Conservation (phyloP, 2,329 filamentous ascomycete species). For the Clonostachys chloroleuca region DNA sequence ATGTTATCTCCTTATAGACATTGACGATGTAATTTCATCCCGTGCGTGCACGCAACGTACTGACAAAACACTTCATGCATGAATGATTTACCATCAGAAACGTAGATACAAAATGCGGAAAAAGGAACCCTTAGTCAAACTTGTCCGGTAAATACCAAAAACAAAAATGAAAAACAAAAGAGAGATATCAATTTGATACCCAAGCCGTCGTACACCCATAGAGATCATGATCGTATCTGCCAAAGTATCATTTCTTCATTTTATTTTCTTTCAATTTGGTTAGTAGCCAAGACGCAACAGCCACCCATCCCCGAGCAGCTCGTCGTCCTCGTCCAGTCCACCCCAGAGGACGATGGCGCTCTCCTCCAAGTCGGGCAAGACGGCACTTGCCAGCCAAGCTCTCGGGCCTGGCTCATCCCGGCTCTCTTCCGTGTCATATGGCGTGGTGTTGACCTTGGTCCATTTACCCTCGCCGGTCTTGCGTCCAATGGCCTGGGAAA, state of each 20-base stretch:
- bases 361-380: slow-evolving; percentile 55
- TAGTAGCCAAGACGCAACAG: slow-evolving; percentile 48
- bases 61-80: too few species aligned
- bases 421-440: slow-evolving; percentile 46
- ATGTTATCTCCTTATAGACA: slow-evolving; percentile 5
- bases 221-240: too few species aligned
- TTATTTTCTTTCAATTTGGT: too few species aligned
- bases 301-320: slow-evolving; percentile 58
- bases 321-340: slow-evolving; percentile 46
- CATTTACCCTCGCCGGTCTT: slow-evolving; percentile 56
- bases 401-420: slow-evolving; percentile 44
- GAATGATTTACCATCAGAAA: too few species aligned
- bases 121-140: too few species aligned
- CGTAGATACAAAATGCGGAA: too few species aligned
- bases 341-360: slow-evolving; percentile 57
- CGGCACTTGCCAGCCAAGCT: slow-evolving; percentile 53
- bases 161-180: too few species aligned
- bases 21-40: slow-evolving; percentile 1
- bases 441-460: slow-evolving; percentile 39
- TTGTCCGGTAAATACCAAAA: too few species aligned
- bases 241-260: too few species aligned
- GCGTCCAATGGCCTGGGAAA: slow-evolving; percentile 45
- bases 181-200: too few species aligned
- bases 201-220: too few species aligned
- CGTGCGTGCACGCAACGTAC: too few species aligned